phyloP scores from a whole-genome alignment of 768 basidiomycete species.

The Collybia nuda region DNA sequence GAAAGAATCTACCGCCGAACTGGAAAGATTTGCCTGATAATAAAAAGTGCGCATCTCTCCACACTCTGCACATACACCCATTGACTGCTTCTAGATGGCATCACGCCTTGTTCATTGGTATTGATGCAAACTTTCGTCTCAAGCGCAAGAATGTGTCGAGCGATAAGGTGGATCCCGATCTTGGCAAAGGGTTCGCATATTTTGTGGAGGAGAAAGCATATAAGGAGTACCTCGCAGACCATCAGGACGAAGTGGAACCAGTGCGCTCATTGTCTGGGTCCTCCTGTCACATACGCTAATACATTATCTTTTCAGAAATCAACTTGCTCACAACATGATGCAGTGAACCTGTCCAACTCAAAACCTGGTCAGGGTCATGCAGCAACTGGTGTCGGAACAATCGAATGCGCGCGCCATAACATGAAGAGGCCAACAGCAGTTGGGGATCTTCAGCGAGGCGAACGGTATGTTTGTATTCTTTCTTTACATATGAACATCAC shows the following conservation, averaged over 20 bases:
- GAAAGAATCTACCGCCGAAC: constrained; percentile 18
- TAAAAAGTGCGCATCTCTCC: constrained; percentile 9
- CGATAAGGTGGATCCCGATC: constrained; percentile 14
- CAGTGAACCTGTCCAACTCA: no score
- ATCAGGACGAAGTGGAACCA: constrained; percentile 25
- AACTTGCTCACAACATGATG: no score
- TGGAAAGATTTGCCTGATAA: constrained; percentile 16
- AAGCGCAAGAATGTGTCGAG: constrained; percentile 16
- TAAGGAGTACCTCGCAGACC: constrained; percentile 17
- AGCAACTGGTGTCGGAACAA: constrained; percentile 21
- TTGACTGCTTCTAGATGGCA: neutral
- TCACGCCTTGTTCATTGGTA: constrained; percentile 5
- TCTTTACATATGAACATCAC: no score
- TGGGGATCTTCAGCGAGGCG: constrained; percentile 29
- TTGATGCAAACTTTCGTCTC: constrained; percentile 22
- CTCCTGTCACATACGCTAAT: no score
- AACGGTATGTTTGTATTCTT: constrained; percentile 24
- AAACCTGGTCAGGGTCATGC: no score
- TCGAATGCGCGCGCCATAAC: constrained; percentile 28
- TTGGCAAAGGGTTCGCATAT: constrained; percentile 7
- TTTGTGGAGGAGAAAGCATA: constrained; percentile 15
- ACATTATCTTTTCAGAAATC: no score
- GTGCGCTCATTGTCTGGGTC: no score
- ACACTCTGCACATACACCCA: neutral
- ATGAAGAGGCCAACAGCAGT: constrained; percentile 23